Base-by-base conservation (phyloP, 1,284 basidiomycete species). In the Farysia itapuensis region DNA sequence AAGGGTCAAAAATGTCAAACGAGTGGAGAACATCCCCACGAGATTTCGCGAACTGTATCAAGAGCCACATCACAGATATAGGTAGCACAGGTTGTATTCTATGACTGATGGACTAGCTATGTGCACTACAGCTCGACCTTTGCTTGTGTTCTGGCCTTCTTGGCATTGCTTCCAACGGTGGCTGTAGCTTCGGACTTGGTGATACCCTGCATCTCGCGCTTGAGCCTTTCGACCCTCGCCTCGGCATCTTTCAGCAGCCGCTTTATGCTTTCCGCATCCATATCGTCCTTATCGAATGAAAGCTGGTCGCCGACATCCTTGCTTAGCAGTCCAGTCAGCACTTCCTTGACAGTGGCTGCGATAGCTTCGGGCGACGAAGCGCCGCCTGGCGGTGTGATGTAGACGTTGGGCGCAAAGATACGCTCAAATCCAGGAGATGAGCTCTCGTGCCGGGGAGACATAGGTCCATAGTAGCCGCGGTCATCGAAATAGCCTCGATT, bases 311-410 rank as follows among this genome's bases (percentile, higher is more conserved):
- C 34, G 34, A 31, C 22, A 31, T 36, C 41, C 40, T 31, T 33
- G 33, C 30, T 43, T 43, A 77, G 75, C 46, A 74, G 67, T 19
- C 65, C 67, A 37, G 72, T 58, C 41, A 77, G 33, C 25, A 75
- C 76, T 18, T 72, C 74, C 1, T 70, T 22, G 1, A 77, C 74
- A 11, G 76, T 76, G 18, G 23, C 39, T 15, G 74, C 76, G 22
- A 77, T 70, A 16, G 69, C 53, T 19, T 74, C 54, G 11, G 72
- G 67, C 8, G 57, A 53, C 14, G 43, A 39, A 24, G 46, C 46
- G 28, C 49, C 35, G 16, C 53, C 53, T 1, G 50, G 50, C 5
- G 57, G 57, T 0, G 42, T 60, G 39, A 63, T 57, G 45, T 63
- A 57, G 18, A 53, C 53, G 15, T 57, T 57, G 14, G 59, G 53